Evolutionary conservation across 2,329 filamentous ascomycete genomes (phyloP).

Genomic region (Akanthomyces dipterigenus): DNA sequence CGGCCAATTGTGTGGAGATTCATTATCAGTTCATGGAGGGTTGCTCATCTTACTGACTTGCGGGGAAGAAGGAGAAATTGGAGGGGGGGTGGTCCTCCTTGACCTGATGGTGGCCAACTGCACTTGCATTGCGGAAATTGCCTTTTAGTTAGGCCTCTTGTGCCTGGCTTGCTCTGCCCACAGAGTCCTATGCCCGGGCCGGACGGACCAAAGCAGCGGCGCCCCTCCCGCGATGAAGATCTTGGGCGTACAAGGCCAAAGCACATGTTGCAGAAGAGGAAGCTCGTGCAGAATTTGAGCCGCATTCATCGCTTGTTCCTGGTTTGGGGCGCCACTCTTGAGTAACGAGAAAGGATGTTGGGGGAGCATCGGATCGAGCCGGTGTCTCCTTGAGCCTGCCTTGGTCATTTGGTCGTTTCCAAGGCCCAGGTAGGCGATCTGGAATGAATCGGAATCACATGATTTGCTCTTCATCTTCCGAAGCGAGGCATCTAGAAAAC

Average conservation of each 20-base stretch:
- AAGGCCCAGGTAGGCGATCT: background rate
- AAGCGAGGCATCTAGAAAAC: background rate
- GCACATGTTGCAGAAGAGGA: background rate
- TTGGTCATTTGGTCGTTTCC: background rate
- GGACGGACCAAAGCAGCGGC: background rate
- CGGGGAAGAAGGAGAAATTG: background rate
- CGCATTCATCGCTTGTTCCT: background rate
- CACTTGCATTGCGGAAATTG: background rate
- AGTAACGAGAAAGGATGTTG: background rate
- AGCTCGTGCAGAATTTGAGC: background rate
- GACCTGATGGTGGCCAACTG: background rate
- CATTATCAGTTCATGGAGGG: background rate
- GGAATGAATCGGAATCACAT: background rate
- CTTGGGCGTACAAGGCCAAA: background rate
- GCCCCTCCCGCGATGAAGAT: conserved; percentile 1
- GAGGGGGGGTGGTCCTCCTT: background rate
- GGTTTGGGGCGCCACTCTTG: background rate
- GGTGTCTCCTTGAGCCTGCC: background rate
- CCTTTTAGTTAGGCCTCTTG: background rate
- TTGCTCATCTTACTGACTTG: background rate
- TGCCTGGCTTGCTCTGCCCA: background rate
- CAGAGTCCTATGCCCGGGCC: background rate
- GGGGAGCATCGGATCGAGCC: background rate
- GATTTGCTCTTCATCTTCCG: background rate
- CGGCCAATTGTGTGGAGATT: conserved; percentile 9